Base-by-base conservation (phyloP, 2,329 filamentous ascomycete genomes). In the Sphaerulina populicola region DNA sequence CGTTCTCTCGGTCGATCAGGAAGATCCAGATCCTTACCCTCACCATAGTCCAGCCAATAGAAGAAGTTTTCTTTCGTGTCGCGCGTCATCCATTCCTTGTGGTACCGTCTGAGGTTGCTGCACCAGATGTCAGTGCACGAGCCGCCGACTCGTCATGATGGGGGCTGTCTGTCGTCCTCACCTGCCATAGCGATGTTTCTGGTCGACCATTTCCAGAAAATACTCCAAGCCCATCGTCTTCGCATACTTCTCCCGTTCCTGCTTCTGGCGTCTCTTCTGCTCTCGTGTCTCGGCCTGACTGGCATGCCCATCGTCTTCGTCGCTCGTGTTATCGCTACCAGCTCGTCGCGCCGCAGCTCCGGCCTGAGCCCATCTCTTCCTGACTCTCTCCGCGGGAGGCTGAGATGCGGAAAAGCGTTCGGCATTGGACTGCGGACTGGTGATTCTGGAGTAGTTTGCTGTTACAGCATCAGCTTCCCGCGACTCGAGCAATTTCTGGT, bases 41-140 rank as follows among this genome's bases (percentile, higher is more conserved):
- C 83, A 4, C 90, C 90, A 52, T 85, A 76, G 65, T 96, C 90
- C 1, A 95, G 74, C 89, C 90, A 95, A 70, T 89, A 91, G 67
- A 95, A 95, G 75, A 90, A 96, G 64, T 93, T 94, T 66, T 95
- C 85, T 4, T 81, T 79, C 0, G 88, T 91, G 27, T 86, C 74
- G 1, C 80, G 74, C 54, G 78, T 80, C 67, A 88, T 88, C 90
- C 90, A 96, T 57, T 86, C 81, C 53, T 81, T 79, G 63, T 96
- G 90, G 61, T 95, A 96, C 30, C 80, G 78, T 30, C 86, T 77
- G 45, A 95, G 69, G 59, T 93, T 94, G 48, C 82, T 85, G 21
- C 21, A 23, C 21, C n/a, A 23, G 21, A 6, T 23, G 21, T 23
- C 3, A 23, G 21, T 23, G 6, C 21, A 23, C 21, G 6, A 23